Conservation (phyloP, 1,139 yeast species). For the Taphrina populina region DNA sequence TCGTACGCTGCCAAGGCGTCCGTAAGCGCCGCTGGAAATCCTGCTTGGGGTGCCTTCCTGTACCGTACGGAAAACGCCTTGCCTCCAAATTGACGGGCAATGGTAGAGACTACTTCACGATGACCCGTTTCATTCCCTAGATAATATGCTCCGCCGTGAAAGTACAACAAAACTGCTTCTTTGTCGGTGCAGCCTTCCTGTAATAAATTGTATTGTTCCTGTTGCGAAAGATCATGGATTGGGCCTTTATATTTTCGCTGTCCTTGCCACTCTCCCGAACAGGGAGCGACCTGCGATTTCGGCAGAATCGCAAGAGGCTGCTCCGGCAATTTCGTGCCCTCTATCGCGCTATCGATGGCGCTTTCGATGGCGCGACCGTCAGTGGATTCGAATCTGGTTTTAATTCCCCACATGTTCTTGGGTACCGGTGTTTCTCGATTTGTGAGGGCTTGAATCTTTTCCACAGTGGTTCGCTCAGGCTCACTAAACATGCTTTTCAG, state of each 20-base stretch:
- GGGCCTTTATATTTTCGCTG: neutral
- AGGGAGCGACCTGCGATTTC: neutral
- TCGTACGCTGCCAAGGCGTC: constrained; percentile 37
- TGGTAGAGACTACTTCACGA: constrained; percentile 18
- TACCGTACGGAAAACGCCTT: constrained; percentile 28
- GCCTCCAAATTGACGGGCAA: constrained; percentile 17
- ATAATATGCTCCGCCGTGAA: constrained; percentile 53
- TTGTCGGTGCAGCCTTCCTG: constrained; percentile 27
- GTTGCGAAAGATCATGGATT: neutral
- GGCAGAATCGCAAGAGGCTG: neutral
- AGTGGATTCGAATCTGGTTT: neutral
- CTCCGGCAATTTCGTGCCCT: neutral
- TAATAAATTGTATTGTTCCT: constrained; percentile 3
- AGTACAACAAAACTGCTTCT: constrained; percentile 44
- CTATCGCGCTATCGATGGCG: constrained; percentile 14
- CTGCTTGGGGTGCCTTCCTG: constrained; percentile 23
- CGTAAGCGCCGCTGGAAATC: constrained; percentile 36
- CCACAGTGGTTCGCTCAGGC: constrained; percentile 16
- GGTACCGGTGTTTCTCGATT: constrained; percentile 1
- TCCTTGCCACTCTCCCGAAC: constrained; percentile 12
- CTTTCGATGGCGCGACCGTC: constrained; percentile 6
- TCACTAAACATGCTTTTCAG: constrained; percentile 13
- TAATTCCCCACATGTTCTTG: constrained; percentile 13
- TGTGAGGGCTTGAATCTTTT: constrained; percentile 15
- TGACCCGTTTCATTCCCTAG: constrained; percentile 33